phyloP scores from a whole-genome alignment of 148 eudicot species.

The Talinum fruticosum region DNA sequence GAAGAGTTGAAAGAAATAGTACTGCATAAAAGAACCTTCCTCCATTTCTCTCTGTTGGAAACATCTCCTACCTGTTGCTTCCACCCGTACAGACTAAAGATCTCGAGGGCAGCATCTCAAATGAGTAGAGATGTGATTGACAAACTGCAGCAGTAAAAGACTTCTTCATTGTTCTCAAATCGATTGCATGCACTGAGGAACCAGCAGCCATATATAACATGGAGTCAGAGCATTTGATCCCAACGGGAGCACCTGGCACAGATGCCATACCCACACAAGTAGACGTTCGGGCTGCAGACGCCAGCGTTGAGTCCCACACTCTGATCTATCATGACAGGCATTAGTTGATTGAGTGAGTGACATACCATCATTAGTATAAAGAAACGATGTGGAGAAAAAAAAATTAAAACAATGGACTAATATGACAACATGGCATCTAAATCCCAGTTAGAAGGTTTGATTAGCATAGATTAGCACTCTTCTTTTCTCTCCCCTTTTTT shows the following conservation, averaged over 20 bases:
- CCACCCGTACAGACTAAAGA: conserved; percentile 65
- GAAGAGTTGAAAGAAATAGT: background rate
- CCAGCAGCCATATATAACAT: conserved; percentile 65
- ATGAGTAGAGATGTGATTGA: conserved; percentile 41
- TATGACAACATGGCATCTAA: no score
- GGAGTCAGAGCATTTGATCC: conserved; percentile 68
- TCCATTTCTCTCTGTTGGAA: background rate
- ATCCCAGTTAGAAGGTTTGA: conserved; percentile 4
- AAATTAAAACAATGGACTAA: no score
- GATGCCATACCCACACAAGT: conserved; percentile 62
- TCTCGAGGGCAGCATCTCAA: conserved; percentile 64
- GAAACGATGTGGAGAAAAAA: background rate
- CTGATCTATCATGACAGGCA: conserved; percentile 39
- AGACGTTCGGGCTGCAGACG: conserved; percentile 56
- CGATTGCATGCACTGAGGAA: conserved; percentile 52
- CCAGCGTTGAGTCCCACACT: conserved; percentile 65
- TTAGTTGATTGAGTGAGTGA: background rate
- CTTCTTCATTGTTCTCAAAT: conserved; percentile 65
- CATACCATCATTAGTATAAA: background rate
- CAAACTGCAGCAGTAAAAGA: conserved; percentile 38
- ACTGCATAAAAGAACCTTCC: background rate
- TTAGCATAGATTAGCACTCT: background rate
- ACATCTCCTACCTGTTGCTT: conserved; percentile 39
- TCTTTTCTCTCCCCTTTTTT: background rate
- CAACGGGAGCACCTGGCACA: conserved; percentile 50